These are phyloP conservation scores for Phytophthora ohioensis DNA, from an alignment of 352 stramenopile genomes.

Conservation along the genomic window DNA sequence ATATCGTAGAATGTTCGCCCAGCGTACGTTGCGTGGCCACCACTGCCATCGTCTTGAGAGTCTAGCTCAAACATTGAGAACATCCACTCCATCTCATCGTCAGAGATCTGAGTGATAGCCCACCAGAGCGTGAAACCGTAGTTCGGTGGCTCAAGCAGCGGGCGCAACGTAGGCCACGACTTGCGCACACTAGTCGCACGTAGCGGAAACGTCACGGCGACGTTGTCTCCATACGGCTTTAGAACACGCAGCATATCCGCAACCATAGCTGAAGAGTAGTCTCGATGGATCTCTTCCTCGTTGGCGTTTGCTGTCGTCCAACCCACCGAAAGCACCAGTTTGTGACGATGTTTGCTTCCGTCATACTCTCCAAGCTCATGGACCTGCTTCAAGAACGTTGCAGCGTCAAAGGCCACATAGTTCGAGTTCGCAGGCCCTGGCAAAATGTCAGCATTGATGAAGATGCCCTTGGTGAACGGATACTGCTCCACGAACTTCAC, in stretches of 20 bases:
- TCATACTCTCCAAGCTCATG: constrained; percentile 43
- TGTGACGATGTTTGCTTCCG: constrained; percentile 48
- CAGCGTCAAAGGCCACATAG: constrained; percentile 52
- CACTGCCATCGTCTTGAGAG: constrained; percentile 9
- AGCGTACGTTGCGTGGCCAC: constrained; percentile 25
- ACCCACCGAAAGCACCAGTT: constrained; percentile 76
- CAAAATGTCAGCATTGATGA: constrained; percentile 80
- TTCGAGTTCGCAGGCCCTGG: constrained; percentile 56
- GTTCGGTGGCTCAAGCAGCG: constrained; percentile 48
- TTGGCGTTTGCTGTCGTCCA: constrained; percentile 73
- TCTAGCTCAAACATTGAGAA: constrained; percentile 61
- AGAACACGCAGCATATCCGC: constrained; percentile 62
- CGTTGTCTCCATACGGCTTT: constrained; percentile 46
- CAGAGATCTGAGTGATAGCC: constrained; percentile 57
- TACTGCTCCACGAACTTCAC: constrained; percentile 50
- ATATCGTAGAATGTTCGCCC: constrained; percentile 81
- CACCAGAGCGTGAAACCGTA: constrained; percentile 82
- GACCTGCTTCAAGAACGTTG: constrained; percentile 54
- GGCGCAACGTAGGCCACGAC: constrained; percentile 62
- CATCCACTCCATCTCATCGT: constrained; percentile 70
- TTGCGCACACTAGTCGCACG: constrained; percentile 63
- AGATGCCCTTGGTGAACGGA: constrained; percentile 61
- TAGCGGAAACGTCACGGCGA: constrained; percentile 72
- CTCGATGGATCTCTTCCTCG: constrained; percentile 59
- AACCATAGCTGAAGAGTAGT: constrained; percentile 65